These are phyloP conservation scores for Epicoccum sorghinum DNA, from an alignment of 2,329 filamentous ascomycete genomes.

Conservation along the genomic window DNA sequence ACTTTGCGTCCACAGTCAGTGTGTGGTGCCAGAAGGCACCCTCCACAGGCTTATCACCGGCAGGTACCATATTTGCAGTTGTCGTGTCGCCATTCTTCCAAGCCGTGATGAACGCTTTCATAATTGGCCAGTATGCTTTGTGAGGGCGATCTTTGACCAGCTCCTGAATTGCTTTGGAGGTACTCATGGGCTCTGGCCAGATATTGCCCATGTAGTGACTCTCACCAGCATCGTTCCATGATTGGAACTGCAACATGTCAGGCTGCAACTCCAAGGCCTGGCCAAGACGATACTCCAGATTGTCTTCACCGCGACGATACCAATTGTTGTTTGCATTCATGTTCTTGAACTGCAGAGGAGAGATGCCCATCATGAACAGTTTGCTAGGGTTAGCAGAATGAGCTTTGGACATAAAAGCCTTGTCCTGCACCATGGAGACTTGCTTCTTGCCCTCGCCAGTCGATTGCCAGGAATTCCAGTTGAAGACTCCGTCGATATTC, in stretches of 20 bases:
- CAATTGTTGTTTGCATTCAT: constrained; percentile 36
- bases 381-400: constrained; percentile 4
- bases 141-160: constrained; percentile 45
- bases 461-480: constrained; percentile 48
- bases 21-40: constrained; percentile 33
- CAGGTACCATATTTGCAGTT: constrained; percentile 29
- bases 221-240: constrained; percentile 52
- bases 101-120: constrained; percentile 46
- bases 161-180: constrained; percentile 23
- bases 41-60: constrained; percentile 21
- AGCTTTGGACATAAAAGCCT: not conserved
- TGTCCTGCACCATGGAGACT: not conserved
- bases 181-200: constrained; percentile 43
- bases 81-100: constrained; percentile 44
- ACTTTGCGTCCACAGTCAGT: constrained; percentile 27
- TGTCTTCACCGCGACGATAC: constrained; percentile 49
- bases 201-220: constrained; percentile 51
- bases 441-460: not conserved
- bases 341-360: constrained; percentile 50
- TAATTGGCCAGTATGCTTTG: constrained; percentile 43
- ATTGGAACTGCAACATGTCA: constrained; percentile 49
- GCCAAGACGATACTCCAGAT: constrained; percentile 39
- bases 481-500: constrained; percentile 45
- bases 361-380: constrained; percentile 47
- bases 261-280: constrained; percentile 43